Base-by-base conservation (phyloP, 129 eudicot genomes). In the Centrapalus pauciflorus region DNA sequence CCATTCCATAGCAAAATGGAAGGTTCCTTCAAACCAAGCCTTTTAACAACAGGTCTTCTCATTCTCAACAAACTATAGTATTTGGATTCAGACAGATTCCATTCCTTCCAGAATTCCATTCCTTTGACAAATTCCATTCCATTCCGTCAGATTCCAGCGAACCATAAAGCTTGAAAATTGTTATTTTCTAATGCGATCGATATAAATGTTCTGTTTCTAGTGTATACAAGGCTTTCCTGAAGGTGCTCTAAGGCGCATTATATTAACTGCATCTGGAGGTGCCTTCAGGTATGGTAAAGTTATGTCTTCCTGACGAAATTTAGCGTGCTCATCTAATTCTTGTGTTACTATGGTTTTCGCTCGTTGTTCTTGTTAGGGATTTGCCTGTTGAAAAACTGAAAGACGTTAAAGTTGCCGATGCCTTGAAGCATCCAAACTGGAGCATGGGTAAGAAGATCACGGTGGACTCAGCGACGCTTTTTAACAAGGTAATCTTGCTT, bases 401-500 rank as follows among this genome's bases (percentile, higher is more conserved):
- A 80, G 95, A 93, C 2, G 99, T 79, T 72, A 93, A 88, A 82
- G 99, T 93, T 56, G 91, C 99, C 1, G 99, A 93, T 79, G 99
- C 99, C 61, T 81, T 93, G 77, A 93, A 93, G 79, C 99, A 93
- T 86, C 99, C 99, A 3, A 93, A 93, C 65, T 93, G 99, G 99
- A 93, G 82, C 67, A 93, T 93, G 99, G 99, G 99, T 19, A 93
- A 84, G 70, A 93, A 93, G 77, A 93, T 93, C 62, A 93, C 99
- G 0, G 96, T 93, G 27, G 99, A 93, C 77, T 93, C 99, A 7
- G 99, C 99, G 1, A 93, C 99, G 40, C 91, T 93, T 40, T 93
- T 93, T 79, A 93, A 93, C 63, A 93, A 93, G 86, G 99, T 88
- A 61, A 21, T 26, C 9, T 65, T 49, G 5, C 45, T 55, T 69